A percentile compares a stretch with the other conserved stretches of the same genome.
Evolutionary conservation across 352 stramenopile genomes (phyloP).

Genomic region (Phytopythium ostracodes): DNA sequence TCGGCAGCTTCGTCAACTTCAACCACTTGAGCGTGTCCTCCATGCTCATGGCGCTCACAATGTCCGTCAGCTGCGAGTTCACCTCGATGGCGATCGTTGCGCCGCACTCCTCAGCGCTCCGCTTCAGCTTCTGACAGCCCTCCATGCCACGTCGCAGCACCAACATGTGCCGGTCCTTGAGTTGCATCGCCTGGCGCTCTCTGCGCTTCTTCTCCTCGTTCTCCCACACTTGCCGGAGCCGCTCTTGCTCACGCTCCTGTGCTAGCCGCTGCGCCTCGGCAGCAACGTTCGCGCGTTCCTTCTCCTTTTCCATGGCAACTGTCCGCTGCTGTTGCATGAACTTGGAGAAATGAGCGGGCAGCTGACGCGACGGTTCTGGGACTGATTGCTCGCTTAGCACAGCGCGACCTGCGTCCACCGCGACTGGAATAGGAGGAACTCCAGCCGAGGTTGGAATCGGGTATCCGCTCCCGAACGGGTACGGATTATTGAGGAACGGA

Average conservation of each 20-base stretch:
- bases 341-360: slow-evolving; percentile 14
- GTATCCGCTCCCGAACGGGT: background rate
- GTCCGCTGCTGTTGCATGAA: slow-evolving; percentile 7
- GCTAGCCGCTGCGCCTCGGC: slow-evolving; percentile 6
- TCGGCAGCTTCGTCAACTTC: slow-evolving; percentile 56
- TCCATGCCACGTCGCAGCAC: slow-evolving; percentile 69
- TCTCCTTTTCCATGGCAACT: slow-evolving; percentile 9
- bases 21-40: slow-evolving; percentile 68
- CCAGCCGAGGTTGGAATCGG: background rate
- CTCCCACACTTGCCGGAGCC: slow-evolving; percentile 16
- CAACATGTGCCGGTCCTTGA: slow-evolving; percentile 58
- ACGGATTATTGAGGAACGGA: background rate
- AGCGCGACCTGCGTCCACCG: background rate
- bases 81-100: slow-evolving; percentile 75
- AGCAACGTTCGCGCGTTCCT: background rate
- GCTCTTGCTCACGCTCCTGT: slow-evolving; percentile 10
- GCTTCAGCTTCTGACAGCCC: slow-evolving; percentile 67
- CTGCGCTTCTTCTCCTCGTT: slow-evolving; percentile 21
- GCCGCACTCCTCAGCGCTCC: slow-evolving; percentile 46
- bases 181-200: slow-evolving; percentile 42
- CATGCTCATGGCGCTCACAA: slow-evolving; percentile 64
- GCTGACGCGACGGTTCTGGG: slow-evolving; percentile 10
- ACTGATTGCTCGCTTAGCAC: slow-evolving; percentile 1
- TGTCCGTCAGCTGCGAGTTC: slow-evolving; percentile 69
- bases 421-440: background rate